Evolutionary conservation across 805 yeast genomes (phyloP), one percentile per base, ranked within the genome.

Genomic region (Tetrapisispora pingtungensis): DNA sequence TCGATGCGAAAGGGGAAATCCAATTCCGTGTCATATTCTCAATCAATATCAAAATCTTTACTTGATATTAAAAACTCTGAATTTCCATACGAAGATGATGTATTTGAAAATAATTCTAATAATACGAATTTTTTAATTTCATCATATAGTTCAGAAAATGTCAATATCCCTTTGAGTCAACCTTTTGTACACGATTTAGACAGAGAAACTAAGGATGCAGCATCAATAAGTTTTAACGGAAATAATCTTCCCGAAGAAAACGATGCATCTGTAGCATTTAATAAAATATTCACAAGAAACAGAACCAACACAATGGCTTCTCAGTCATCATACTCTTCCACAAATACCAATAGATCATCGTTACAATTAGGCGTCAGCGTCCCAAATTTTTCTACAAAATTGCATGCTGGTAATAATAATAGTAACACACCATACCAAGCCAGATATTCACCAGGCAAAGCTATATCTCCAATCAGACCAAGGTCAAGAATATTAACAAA

Each of bases 261-360:
- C 47, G 67, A 62, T 49, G 67, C 67, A 4, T 58, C 66, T 7
- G 52, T 61, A 26, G 67, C 65, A 44, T 62, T 62, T 37, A 59
- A 59, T 42, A 62, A 61, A 42, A 53, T 62, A 53, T 59, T 61
- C 43, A 53, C 58, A 4, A 37, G 46, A 15, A 36, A 42, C 18
- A 31, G 45, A 33, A 42, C 45, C 1, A 36, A 33, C 13, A 42
- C 45, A 40, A 52, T 51, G 49, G 59, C 57, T 49, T 58, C 67
- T 47, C 56, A 51, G 51, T 51, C 56, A 47, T 57, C 62, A 33
- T 40, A 51, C 36, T 45, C 49, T 32, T 58, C 62, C 3, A 37
- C 36, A 17, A 27, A 41, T 32, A 46, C 45, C 34, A 46, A 49
- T 35, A 28, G 33, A 10, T 45, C 51, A 33, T 22, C 50, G 19